Percentiles rank a stretch among this genome's conserved stretches.
These are phyloP conservation scores for Draba incana DNA, from an alignment of 345 rosid species.

Conservation along the genomic window DNA sequence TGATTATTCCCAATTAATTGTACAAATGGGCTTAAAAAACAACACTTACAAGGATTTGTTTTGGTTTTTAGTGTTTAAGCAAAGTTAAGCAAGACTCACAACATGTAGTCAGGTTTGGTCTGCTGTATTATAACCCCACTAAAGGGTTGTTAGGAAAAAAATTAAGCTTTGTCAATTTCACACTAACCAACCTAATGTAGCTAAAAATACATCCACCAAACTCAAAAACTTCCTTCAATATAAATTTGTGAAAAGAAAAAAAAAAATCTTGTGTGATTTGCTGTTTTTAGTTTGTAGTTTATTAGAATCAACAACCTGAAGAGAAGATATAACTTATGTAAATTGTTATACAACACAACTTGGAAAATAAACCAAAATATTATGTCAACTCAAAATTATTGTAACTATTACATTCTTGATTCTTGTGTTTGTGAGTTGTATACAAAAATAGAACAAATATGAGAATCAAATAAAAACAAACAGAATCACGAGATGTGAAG, in stretches of 20 bases:
- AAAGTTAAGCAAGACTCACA: neutral
- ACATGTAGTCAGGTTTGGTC: neutral
- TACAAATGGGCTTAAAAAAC: neutral
- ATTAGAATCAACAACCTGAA: neutral
- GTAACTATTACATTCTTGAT: neutral
- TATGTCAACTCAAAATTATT: too few relatives aligned
- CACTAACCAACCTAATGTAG: constrained; percentile 28
- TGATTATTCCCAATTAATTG: neutral
- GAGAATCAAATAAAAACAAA: neutral
- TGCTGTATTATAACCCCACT: neutral
- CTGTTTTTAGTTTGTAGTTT: neutral
- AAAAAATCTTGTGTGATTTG: neutral
- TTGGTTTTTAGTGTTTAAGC: too few relatives aligned
- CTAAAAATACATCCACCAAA: constrained; percentile 11
- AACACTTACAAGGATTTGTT: neutral
- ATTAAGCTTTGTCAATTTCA: constrained; percentile 1
- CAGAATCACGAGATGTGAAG: constrained; percentile 3
- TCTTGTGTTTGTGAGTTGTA: too few relatives aligned
- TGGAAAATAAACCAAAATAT: neutral
- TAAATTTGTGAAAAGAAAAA: neutral
- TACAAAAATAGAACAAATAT: neutral
- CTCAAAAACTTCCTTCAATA: neutral
- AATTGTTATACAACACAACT: too few relatives aligned
- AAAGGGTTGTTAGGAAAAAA: constrained; percentile 6
- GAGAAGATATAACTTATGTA: neutral